Conservation (phyloP, 768 basidiomycete species). For the Suillus alpinus region DNA sequence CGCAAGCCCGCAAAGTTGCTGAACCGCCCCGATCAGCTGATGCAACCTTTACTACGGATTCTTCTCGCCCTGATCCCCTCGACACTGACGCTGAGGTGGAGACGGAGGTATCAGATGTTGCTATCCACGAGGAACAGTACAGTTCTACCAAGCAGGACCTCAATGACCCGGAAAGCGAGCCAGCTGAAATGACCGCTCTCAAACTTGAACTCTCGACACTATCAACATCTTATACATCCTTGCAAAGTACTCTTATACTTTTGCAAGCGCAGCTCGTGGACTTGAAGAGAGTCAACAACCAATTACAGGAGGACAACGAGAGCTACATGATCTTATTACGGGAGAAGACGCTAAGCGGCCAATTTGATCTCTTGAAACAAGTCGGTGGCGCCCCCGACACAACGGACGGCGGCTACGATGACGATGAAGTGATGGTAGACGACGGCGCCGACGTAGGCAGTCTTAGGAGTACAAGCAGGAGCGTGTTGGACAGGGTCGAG, state of each 20-base stretch:
- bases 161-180: constrained; percentile 67
- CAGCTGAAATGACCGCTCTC: constrained; percentile 85
- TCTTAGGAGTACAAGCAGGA: constrained; percentile 54
- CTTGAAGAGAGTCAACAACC: constrained; percentile 82
- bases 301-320: constrained; percentile 94
- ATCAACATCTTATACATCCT: constrained; percentile 77
- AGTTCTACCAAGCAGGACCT: constrained; percentile 42
- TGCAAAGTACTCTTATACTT: constrained; percentile 82
- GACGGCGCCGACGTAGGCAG: constrained; percentile 51
- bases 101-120: constrained; percentile 36
- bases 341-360: constrained; percentile 88
- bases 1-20: constrained; percentile 59
- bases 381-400: constrained; percentile 49
- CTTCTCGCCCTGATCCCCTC: constrained; percentile 1
- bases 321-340: constrained; percentile 92
- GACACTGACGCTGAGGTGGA: constrained; percentile 41
- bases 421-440: constrained; percentile 23
- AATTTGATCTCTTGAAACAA: constrained; percentile 74
- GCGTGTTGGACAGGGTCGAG: constrained; percentile 61
- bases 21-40: constrained; percentile 35
- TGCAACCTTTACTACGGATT: constrained; percentile 10
- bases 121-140: constrained; percentile 17
- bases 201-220: constrained; percentile 83
- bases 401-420: constrained; percentile 39
- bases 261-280: constrained; percentile 84